Conservation (phyloP, 352 stramenopile genomes). For the Phytophthora pluvialis region DNA sequence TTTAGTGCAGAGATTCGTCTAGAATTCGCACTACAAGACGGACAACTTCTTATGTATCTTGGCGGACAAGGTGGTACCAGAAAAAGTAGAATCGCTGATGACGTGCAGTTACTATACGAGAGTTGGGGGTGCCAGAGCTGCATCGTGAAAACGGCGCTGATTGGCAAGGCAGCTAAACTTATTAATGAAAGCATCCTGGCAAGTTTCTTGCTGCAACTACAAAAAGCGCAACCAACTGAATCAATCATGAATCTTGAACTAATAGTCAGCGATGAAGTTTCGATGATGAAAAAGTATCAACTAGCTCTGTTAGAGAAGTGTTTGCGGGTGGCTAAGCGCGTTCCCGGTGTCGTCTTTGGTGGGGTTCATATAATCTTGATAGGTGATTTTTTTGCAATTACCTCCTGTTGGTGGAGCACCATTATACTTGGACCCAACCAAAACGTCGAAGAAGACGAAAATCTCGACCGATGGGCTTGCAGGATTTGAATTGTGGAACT, state of each 20-base stretch:
- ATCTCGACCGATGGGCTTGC: neutral
- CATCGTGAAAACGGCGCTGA: too few species aligned
- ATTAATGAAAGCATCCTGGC: neutral
- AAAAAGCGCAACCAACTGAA: too few species aligned
- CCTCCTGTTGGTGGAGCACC: neutral
- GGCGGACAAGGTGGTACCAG: too few species aligned
- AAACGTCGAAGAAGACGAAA: neutral
- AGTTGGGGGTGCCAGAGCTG: too few species aligned
- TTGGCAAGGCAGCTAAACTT: neutral
- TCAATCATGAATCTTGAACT: too few species aligned
- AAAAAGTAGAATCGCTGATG: too few species aligned
- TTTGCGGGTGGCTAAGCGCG: neutral
- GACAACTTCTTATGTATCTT: too few species aligned
- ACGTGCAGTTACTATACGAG: too few species aligned
- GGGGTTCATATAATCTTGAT: neutral
- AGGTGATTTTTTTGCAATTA: neutral
- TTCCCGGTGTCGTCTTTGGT: neutral
- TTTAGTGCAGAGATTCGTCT: neutral
- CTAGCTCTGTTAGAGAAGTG: neutral
- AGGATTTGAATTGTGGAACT: neutral
- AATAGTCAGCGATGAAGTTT: neutral
- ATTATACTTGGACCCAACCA: neutral
- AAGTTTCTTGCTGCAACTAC: too few species aligned
- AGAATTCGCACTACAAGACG: neutral
- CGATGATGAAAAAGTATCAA: slow-evolving; percentile 1